Base-by-base conservation (phyloP, 2,329 filamentous ascomycete species). In the Aaosphaeria arxii region DNA sequence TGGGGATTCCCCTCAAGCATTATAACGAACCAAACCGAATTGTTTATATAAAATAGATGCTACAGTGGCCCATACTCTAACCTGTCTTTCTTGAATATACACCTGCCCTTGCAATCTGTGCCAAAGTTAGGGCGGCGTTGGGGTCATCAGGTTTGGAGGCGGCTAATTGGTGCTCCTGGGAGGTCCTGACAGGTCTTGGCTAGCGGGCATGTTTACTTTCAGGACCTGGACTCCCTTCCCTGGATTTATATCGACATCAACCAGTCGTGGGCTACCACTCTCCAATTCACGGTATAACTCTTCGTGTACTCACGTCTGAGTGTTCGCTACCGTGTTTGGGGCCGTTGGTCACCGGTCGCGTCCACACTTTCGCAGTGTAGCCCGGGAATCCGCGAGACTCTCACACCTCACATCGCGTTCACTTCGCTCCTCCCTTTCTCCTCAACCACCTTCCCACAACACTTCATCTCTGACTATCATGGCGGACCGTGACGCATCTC, bases 131-230 rank as follows among this genome's bases (percentile, higher is more conserved):
- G 17, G 17, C 17, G 17, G 17, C 17, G 17, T 24, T 24, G 17
- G 17, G 17, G 24, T 28, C 39, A 43, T 53, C 58, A 49, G 58
- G 66, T 57, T 51, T 57, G 61, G 56, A 45, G 56, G 60, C 59
- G 65, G 58, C 61, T 65, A 62, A 67, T 69, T 67, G 63, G 65
- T 65, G 68, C 17, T 24, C 17, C 17, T 24, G 17, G 17, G 17
- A 24, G 17, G 17, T 24, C 17, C 17, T 24, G 17, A 24, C 17
- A 24, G 17, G 67, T 63, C 64, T 53, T 60, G 56, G 59, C 60
- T 68, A 64, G 62, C 62, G 63, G 48, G 51, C 56, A 58, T 67
- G 64, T 69, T 63, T 64, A 67, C 63, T 57, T 63, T 46, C 50
- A 41, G 48, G 51, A 45, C 41, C 55, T 55, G 51, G 46, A 46